Percentiles rank a stretch among this genome's conserved stretches.
Conservation (phyloP, 768 basidiomycete species). For the Coprinopsis sp. region DNA sequence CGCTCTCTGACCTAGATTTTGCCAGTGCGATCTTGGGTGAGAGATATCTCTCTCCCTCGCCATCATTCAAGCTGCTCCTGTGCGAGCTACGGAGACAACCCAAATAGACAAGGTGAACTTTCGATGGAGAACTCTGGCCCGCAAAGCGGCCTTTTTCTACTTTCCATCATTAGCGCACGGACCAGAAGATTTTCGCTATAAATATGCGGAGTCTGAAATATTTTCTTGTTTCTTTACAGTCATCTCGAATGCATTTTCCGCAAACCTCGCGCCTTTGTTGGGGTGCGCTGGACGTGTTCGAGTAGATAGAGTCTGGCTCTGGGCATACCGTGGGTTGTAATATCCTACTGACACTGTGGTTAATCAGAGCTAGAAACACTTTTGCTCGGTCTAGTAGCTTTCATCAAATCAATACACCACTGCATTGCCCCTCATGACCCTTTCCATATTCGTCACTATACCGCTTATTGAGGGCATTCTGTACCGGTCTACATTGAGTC, state of each 20-base stretch:
- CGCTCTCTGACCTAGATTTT: slow-evolving; percentile 3
- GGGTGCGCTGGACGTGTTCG: slow-evolving; percentile 28
- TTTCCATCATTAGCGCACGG: slow-evolving; percentile 27
- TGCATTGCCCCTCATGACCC: too few relatives aligned
- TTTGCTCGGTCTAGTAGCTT: background rate
- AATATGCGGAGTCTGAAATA: slow-evolving; percentile 16
- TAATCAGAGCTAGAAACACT: slow-evolving; percentile 69
- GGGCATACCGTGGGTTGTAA: slow-evolving; percentile 65
- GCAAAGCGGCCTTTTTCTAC: slow-evolving; percentile 10
- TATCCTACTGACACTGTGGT: slow-evolving; percentile 47
- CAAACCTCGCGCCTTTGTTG: slow-evolving; percentile 15
- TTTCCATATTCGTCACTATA: too few relatives aligned
- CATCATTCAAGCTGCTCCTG: slow-evolving; percentile 4
- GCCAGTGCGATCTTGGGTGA: slow-evolving; percentile 10
- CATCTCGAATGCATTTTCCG: slow-evolving; percentile 24
- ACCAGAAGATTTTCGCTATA: slow-evolving; percentile 17
- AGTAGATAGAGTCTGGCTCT: slow-evolving; percentile 55
- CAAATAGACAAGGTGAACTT: slow-evolving; percentile 10
- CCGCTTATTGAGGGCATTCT: too few relatives aligned
- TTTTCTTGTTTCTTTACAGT: slow-evolving; percentile 26
- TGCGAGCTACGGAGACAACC: slow-evolving; percentile 3
- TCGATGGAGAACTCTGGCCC: background rate
- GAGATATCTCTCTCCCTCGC: slow-evolving; percentile 4
- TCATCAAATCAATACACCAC: too few relatives aligned
- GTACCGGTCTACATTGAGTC: too few relatives aligned